phyloP scores from a whole-genome alignment of 2,329 filamentous ascomycete species.

The Pseudogymnoascus sp. region DNA sequence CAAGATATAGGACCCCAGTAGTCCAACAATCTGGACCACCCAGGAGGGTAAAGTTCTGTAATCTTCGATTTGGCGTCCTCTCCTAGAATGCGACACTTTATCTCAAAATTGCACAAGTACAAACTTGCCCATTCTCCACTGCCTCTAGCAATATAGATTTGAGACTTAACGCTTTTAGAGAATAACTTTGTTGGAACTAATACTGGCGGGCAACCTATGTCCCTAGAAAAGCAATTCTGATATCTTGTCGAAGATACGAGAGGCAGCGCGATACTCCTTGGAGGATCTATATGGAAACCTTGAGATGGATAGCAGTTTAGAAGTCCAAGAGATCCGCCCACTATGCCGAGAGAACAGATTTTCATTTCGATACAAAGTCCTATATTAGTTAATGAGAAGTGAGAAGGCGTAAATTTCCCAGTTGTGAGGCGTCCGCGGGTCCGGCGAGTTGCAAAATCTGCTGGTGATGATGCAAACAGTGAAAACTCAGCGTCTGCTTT shows the following conservation, averaged over 20 bases:
- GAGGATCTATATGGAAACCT: neutral
- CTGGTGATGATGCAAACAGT: constrained; percentile 6
- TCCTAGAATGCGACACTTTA: neutral
- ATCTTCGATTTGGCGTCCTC: neutral
- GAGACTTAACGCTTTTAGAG: neutral
- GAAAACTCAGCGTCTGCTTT: neutral
- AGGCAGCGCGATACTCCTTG: neutral
- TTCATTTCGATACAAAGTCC: neutral
- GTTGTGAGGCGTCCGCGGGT: neutral
- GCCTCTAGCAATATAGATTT: neutral
- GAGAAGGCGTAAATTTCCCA: neutral
- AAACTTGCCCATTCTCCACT: neutral
- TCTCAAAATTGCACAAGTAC: neutral
- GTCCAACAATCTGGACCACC: neutral
- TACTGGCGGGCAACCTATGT: neutral
- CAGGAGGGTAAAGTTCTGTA: neutral
- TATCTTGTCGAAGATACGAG: neutral
- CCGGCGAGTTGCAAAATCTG: neutral
- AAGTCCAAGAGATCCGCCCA: neutral
- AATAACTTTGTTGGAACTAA: neutral
- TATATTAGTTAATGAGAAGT: neutral
- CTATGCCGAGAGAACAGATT: neutral
- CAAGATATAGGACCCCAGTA: neutral
- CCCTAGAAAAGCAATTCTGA: neutral
- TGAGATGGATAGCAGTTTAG: neutral